Conservation (phyloP, 2,329 filamentous ascomycete species). For the Aureobasidium vineae region DNA sequence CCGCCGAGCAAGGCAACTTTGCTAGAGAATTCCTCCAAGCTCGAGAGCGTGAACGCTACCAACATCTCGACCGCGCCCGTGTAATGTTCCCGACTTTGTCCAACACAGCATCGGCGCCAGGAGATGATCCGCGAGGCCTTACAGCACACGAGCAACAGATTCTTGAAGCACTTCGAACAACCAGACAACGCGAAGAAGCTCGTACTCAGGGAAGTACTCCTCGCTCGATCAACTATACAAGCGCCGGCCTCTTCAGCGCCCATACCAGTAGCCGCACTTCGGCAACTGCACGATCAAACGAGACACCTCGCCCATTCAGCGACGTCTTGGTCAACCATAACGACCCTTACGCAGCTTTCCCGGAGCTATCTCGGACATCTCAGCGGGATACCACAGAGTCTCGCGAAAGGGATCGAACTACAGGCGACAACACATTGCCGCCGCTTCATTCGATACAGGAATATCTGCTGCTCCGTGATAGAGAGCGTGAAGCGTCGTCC, state of each 20-base stretch:
- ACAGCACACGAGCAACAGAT: constrained; percentile 49
- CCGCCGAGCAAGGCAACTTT: constrained; percentile 42
- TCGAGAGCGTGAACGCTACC: constrained; percentile 38
- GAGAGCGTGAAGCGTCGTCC: constrained; percentile 6
- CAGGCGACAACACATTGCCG: constrained; percentile 22
- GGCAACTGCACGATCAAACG: neutral
- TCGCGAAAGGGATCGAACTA: neutral
- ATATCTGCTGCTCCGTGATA: constrained; percentile 20
- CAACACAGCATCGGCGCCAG: constrained; percentile 36
- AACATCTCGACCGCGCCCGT: constrained; percentile 13
- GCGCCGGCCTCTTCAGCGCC: constrained; percentile 34
- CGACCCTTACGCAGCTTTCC: constrained; percentile 23
- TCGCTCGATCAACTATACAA: constrained; percentile 47
- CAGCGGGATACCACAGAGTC: neutral
- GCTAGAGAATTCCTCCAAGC: constrained; percentile 48
- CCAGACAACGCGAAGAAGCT: constrained; percentile 45
- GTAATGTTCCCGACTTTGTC: constrained; percentile 2
- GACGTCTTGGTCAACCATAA: constrained; percentile 22
- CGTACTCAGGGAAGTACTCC: constrained; percentile 40
- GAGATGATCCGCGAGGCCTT: constrained; percentile 48
- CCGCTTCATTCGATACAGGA: constrained; percentile 27
- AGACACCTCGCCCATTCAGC: constrained; percentile 18
- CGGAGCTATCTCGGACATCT: constrained; percentile 21
- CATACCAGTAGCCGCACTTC: constrained; percentile 12
- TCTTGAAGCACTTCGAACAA: constrained; percentile 47